Base-by-base conservation (phyloP, 108 stramenopile species). In the Pseudonitzschia multistriata region DNA sequence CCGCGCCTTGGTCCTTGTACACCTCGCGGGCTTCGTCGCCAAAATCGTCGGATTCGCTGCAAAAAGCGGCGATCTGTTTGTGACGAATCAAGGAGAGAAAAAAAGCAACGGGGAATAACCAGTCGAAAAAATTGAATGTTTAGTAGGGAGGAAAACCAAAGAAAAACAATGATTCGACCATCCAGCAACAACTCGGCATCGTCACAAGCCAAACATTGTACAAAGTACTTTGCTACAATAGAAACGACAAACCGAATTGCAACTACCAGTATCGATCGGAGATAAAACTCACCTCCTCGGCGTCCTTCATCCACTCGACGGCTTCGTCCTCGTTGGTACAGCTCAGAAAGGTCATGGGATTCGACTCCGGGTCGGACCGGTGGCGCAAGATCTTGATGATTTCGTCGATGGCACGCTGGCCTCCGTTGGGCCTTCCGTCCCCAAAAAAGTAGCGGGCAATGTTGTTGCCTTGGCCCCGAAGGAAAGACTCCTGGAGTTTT, bases 261-360 rank as follows among this genome's bases (percentile, higher is more conserved):
- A 4, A 0, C 0, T 53, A 0, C 0, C 22, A n/a, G n/a, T 25
- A 24, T 4, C n/a, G 24, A 10, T 53, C 10, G 24, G 37, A 39
- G 37, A 39, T 39, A 10, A 39, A 7, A 39, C 56, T 30, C 25
- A 57, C 66, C 67, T 84, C 83, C 49, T 84, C 80, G 54, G 78
- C 70, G 49, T 79, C 77, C 48, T 84, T 84, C 83, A 84, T 84
- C 83, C 83, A 84, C 67, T 81, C 83, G 4, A 84, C 83, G 52
- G 78, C 73, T 30, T 79, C 80, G 68, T 84, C 80, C 31, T 84
- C 78, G 50, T 76, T 73, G 65, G 83, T 84, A 64, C 80, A 81
- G 45, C 60, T 64, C 0, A 84, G 60, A 66, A 84, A 84, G 7
- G 83, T 84, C 54, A 84, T 67, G 1, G 80, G 83, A 57, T 81